phyloP scores from a whole-genome alignment of 345 rosid species.

The Bruguiera sexangula region DNA sequence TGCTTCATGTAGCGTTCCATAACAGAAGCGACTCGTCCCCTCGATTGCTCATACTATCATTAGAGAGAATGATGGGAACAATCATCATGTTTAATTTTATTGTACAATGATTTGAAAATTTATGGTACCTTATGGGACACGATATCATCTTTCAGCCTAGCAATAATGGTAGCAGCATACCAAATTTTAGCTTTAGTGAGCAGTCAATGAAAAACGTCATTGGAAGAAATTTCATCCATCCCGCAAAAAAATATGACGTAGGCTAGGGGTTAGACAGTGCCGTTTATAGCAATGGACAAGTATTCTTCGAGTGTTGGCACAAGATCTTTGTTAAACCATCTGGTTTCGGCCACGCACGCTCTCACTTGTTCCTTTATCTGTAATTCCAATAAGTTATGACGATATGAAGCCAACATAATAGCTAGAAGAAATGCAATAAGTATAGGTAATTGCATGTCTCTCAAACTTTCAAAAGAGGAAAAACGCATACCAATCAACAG shows the following conservation, averaged over 20 bases:
- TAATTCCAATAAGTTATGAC: too few species aligned
- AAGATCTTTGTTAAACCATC: constrained; percentile 2
- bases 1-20: constrained; percentile 18
- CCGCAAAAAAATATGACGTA: neutral
- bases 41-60: constrained; percentile 7
- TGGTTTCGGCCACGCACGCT: constrained; percentile 7
- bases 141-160: constrained; percentile 12
- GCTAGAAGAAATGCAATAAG: too few species aligned
- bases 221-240: neutral
- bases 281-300: neutral
- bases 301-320: constrained; percentile 15
- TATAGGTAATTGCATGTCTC: too few species aligned
- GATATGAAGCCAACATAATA: too few species aligned
- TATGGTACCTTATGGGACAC: neutral
- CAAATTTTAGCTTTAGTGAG: neutral
- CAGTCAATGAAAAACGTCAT: constrained; percentile 13
- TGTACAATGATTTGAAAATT: neutral
- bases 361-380: constrained; percentile 10
- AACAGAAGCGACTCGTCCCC: constrained; percentile 9
- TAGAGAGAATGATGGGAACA: too few species aligned
- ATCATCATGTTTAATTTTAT: too few species aligned
- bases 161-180: neutral
- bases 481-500: too few species aligned
- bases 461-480: too few species aligned
- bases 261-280: neutral